Percentiles rank a stretch among this genome's conserved stretches.
These are phyloP conservation scores for Heritiera littoralis DNA, from an alignment of 345 rosid species.

Conservation along the genomic window DNA sequence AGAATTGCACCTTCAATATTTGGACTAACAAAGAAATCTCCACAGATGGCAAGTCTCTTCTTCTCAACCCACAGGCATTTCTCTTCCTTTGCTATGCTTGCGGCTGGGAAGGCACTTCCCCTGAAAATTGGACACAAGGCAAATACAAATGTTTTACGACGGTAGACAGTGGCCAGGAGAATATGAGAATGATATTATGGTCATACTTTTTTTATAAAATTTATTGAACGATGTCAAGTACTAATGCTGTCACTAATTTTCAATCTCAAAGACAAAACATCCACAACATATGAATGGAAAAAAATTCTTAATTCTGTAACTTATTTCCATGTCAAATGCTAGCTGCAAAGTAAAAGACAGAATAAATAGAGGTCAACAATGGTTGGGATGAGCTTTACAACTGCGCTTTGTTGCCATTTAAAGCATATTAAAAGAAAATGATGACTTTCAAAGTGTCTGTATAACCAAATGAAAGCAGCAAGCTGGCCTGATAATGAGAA, in stretches of 20 bases:
- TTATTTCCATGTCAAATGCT: background rate
- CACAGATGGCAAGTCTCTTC: constrained; percentile 67
- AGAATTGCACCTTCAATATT: constrained; percentile 80
- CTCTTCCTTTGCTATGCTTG: constrained; percentile 64
- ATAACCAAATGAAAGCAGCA: no score
- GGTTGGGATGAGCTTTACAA: no score
- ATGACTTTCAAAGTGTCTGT: no score
- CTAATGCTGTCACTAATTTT: background rate
- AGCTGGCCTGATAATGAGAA: no score
- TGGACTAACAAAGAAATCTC: constrained; percentile 87
- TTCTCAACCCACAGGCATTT: constrained; percentile 66
- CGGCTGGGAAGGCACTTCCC: constrained; percentile 94
- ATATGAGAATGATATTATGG: background rate
- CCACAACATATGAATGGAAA: background rate
- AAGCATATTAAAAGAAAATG: no score
- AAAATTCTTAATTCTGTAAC: background rate
- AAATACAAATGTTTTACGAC: background rate
- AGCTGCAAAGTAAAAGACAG: background rate
- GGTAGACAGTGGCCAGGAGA: background rate
- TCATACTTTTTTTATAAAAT: background rate
- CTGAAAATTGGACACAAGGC: constrained; percentile 28
- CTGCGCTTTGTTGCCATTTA: no score
- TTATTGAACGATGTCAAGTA: background rate
- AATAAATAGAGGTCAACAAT: background rate
- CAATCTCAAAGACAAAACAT: background rate